A percentile compares a stretch with the other conserved stretches of the same genome.
phyloP scores from a whole-genome alignment of 1,139 yeast genomes.

The Yamadazyma taylorii region DNA sequence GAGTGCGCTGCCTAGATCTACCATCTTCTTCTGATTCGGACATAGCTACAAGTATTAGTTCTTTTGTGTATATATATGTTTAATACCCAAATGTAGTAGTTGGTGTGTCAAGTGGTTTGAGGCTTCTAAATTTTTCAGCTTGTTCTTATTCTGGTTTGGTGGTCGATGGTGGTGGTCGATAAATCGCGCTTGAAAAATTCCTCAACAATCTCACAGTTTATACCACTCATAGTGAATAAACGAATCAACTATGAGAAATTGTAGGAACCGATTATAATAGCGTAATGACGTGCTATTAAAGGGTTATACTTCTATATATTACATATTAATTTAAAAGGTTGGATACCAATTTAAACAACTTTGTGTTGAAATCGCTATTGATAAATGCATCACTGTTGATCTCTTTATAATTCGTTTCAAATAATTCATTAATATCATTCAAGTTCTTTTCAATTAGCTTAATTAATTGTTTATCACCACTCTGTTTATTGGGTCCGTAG shows the following conservation, averaged over 20 bases:
- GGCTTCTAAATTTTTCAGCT: too few species aligned
- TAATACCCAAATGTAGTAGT: too few species aligned
- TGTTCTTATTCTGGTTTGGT: too few species aligned
- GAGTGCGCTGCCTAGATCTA: slow-evolving; percentile 13
- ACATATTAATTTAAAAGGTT: slow-evolving; percentile 12
- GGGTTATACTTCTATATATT: background rate
- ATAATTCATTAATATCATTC: slow-evolving; percentile 28
- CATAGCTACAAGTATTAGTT: too few species aligned
- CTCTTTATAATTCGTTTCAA: slow-evolving; percentile 12
- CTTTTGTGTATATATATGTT: too few species aligned
- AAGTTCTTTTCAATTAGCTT: slow-evolving; percentile 26
- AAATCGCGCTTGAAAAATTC: too few species aligned
- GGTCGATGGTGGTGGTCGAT: too few species aligned
- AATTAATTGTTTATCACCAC: slow-evolving; percentile 32
- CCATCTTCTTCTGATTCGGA: slow-evolving; percentile 12
- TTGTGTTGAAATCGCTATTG: slow-evolving; percentile 20
- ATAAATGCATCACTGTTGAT: slow-evolving; percentile 5
- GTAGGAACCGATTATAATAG: too few species aligned
- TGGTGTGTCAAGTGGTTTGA: too few species aligned
- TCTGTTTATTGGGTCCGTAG: slow-evolving; percentile 33
- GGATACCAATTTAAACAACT: slow-evolving; percentile 19
- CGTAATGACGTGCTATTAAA: background rate
- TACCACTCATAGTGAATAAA: too few species aligned
- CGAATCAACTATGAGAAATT: too few species aligned
- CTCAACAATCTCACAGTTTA: too few species aligned